Conservation (phyloP, 2,329 filamentous ascomycete genomes). For the Alternaria burnsii region DNA sequence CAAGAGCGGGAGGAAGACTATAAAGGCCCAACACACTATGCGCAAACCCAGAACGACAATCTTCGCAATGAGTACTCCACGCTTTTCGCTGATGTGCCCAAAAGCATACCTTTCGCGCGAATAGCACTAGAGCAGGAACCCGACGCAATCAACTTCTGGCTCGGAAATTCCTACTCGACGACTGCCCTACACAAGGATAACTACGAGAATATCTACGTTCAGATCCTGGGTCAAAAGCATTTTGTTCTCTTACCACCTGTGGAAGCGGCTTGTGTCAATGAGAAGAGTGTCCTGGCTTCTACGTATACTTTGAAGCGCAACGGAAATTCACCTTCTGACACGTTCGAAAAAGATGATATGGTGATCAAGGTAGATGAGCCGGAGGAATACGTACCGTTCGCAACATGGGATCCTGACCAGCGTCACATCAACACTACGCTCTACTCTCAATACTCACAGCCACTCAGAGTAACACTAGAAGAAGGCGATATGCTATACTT, state of each 20-base stretch:
- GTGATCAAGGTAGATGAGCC: slow-evolving; percentile 46
- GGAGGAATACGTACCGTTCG: slow-evolving; percentile 67
- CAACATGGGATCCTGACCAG: slow-evolving; percentile 76
- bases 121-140: slow-evolving; percentile 72
- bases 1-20: slow-evolving; percentile 58
- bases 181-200: slow-evolving; percentile 83
- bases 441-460: slow-evolving; percentile 68
- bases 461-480: slow-evolving; percentile 72
- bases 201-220: slow-evolving; percentile 86
- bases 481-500: slow-evolving; percentile 84
- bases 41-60: slow-evolving; percentile 86
- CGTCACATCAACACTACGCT: slow-evolving; percentile 57
- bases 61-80: slow-evolving; percentile 74
- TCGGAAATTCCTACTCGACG: slow-evolving; percentile 72
- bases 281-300: slow-evolving; percentile 64
- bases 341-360: slow-evolving; percentile 26
- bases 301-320: slow-evolving; percentile 59
- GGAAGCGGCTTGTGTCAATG: slow-evolving; percentile 73
- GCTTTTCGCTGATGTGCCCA: slow-evolving; percentile 70
- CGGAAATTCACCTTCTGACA: slow-evolving; percentile 17
- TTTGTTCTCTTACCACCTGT: slow-evolving; percentile 78
- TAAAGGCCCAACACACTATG: slow-evolving; percentile 60
- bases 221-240: slow-evolving; percentile 75
- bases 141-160: slow-evolving; percentile 85
- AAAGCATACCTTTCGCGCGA: slow-evolving; percentile 74